Evolutionary conservation across 148 eudicot species (phyloP).

Genomic region (Nyssa sinensis): DNA sequence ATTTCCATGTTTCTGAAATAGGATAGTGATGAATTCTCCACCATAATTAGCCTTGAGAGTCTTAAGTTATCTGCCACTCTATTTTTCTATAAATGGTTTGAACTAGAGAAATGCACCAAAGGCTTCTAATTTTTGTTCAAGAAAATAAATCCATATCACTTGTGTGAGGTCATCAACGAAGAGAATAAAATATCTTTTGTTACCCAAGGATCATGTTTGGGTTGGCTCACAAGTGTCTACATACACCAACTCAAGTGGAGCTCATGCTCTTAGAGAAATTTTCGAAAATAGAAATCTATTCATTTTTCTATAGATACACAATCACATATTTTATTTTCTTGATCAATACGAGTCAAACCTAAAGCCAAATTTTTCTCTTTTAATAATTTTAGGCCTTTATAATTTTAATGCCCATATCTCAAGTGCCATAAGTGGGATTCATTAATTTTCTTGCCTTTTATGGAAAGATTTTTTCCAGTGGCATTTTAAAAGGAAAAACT

Average conservation of each 20-base stretch:
- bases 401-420: background rate
- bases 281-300: background rate
- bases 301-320: conserved; percentile 8
- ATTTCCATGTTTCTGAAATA: conserved; percentile 4
- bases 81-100: background rate
- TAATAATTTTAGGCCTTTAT: background rate
- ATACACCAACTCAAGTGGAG: conserved; percentile 4
- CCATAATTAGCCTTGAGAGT: background rate
- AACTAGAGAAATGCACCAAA: conserved; percentile 1
- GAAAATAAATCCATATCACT: conserved; percentile 16
- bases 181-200: background rate
- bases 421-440: background rate
- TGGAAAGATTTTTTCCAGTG: background rate
- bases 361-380: background rate
- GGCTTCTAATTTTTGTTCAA: conserved; percentile 2
- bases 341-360: background rate
- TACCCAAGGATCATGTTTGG: background rate
- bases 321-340: background rate
- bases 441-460: background rate
- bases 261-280: background rate
- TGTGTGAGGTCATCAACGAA: conserved; percentile 4
- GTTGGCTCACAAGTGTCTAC: conserved; percentile 9
- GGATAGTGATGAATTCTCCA: background rate
- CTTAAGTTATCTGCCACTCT: background rate
- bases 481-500: too few species aligned